These are phyloP conservation scores for Pythium phragmitis DNA, from an alignment of 352 stramenopile genomes.

Conservation along the genomic window DNA sequence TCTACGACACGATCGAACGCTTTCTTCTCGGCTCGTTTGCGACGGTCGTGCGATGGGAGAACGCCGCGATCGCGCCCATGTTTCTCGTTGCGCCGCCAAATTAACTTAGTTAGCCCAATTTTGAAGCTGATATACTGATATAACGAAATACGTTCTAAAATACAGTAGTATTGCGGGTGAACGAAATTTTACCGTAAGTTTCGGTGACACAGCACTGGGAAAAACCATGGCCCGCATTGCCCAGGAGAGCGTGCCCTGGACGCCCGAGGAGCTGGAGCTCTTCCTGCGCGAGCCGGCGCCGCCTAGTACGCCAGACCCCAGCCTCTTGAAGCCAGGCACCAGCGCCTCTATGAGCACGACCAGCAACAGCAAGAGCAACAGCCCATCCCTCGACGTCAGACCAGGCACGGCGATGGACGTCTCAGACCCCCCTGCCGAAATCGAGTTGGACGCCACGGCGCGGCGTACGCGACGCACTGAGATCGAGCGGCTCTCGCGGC, in stretches of 20 bases:
- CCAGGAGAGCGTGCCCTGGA: neutral
- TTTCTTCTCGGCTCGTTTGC: conserved; percentile 23
- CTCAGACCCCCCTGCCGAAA: neutral
- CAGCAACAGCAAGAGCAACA: conserved; percentile 3
- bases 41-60: conserved; percentile 27
- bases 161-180: neutral
- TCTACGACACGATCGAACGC: conserved; percentile 10
- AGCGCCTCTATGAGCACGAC: neutral
- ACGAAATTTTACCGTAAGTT: neutral
- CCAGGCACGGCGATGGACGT: neutral
- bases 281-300: neutral
- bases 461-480: conserved; percentile 19
- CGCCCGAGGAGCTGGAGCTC: conserved; percentile 17
- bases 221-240: neutral
- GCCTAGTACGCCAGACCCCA: neutral
- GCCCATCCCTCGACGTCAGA: neutral
- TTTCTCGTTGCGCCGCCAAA: conserved; percentile 5
- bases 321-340: neutral
- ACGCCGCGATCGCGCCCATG: conserved; percentile 24
- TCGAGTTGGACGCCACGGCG: conserved; percentile 12
- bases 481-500: conserved; percentile 25
- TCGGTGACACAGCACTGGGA: neutral
- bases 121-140: conserved; percentile 2
- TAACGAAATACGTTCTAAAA: conserved; percentile 1
- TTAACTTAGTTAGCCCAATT: neutral